Conservation (phyloP, 2,329 filamentous ascomycete genomes). For the Xylaria hypoxylon region DNA sequence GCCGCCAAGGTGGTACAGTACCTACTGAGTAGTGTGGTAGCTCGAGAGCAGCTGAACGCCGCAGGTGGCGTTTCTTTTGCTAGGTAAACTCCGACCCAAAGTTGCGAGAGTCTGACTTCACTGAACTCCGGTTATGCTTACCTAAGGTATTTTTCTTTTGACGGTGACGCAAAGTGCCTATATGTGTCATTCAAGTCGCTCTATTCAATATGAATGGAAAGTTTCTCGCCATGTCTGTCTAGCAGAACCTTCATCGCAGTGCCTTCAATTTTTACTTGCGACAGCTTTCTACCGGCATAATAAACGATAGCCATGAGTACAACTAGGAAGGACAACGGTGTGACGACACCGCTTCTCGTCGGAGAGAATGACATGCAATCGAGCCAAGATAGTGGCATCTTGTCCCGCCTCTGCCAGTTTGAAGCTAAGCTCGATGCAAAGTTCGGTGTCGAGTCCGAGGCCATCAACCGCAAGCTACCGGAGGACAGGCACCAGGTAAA, state of each 20-base stretch:
- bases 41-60: constrained; percentile 16
- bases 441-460: constrained; percentile 62
- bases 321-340: constrained; percentile 25
- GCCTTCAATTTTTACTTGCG: background rate
- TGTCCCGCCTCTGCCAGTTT: constrained; percentile 33
- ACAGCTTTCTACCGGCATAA: background rate
- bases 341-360: constrained; percentile 12
- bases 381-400: constrained; percentile 16
- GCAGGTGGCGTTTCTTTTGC: constrained; percentile 25
- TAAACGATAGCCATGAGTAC: background rate
- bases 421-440: constrained; percentile 54
- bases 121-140: constrained; percentile 20
- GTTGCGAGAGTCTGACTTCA: constrained; percentile 1
- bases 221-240: too few species aligned
- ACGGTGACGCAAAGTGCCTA: constrained; percentile 3
- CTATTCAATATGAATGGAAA: background rate
- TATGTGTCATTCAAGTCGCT: constrained; percentile 1
- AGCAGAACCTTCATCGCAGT: background rate
- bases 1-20: background rate
- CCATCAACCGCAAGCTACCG: constrained; percentile 59
- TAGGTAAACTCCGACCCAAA: background rate
- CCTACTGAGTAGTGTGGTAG: too few species aligned
- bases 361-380: constrained; percentile 16
- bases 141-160: constrained; percentile 13
- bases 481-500: constrained; percentile 56